These are phyloP conservation scores for Ceratocystis cubensis DNA, from an alignment of 2,329 filamentous ascomycete species.

Conservation along the genomic window DNA sequence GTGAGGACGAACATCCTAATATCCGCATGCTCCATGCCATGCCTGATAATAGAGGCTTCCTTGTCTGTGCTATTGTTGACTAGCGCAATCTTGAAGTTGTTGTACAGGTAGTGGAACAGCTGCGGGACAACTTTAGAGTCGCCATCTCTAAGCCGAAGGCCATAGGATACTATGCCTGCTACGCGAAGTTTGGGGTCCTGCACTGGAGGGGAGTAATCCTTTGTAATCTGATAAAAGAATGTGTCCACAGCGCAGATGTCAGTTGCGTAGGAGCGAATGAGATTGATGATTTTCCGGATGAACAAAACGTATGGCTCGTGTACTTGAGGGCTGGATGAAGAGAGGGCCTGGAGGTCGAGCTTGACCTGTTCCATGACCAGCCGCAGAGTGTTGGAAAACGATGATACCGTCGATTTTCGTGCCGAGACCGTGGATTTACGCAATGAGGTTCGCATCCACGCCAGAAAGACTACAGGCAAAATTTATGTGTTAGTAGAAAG, in stretches of 20 bases:
- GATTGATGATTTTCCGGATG: slow-evolving; percentile 38
- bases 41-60: slow-evolving; percentile 35
- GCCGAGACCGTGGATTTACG: slow-evolving; percentile 30
- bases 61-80: slow-evolving; percentile 37
- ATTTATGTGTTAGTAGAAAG: not conserved
- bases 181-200: slow-evolving; percentile 46
- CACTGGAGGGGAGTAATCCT: slow-evolving; percentile 42
- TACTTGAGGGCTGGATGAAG: slow-evolving; percentile 27
- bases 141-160: slow-evolving; percentile 41
- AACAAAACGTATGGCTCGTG: slow-evolving; percentile 41
- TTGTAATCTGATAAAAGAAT: slow-evolving; percentile 45
- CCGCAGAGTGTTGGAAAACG: slow-evolving; percentile 35
- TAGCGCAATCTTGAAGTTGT: slow-evolving; percentile 44
- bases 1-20: slow-evolving; percentile 38
- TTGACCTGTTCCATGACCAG: slow-evolving; percentile 43
- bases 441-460: slow-evolving; percentile 39
- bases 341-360: slow-evolving; percentile 34
- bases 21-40: slow-evolving; percentile 34
- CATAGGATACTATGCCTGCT: slow-evolving; percentile 44
- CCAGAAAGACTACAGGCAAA: slow-evolving; percentile 29
- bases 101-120: slow-evolving; percentile 45
- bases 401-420: slow-evolving; percentile 30
- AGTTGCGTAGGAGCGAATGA: slow-evolving; percentile 42
- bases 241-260: slow-evolving; percentile 42
- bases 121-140: slow-evolving; percentile 36